A percentile compares a stretch with the other conserved stretches of the same genome.
phyloP scores from a whole-genome alignment of 2,329 filamentous ascomycete species.

The Hypoxylon sp. region DNA sequence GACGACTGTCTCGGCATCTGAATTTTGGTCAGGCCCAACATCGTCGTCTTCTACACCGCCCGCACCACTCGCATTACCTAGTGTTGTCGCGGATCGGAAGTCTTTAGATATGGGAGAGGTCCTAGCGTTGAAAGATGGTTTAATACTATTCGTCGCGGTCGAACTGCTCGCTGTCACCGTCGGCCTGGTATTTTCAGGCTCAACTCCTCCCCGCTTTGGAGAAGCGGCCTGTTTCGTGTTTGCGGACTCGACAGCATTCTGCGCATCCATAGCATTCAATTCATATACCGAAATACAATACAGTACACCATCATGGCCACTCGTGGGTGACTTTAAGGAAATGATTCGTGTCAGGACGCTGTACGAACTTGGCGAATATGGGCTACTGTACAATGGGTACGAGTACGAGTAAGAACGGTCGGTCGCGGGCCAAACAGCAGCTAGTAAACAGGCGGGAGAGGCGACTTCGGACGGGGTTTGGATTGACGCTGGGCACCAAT shows the following conservation, averaged over 20 bases:
- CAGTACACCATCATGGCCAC: constrained; percentile 71
- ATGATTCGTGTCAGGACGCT: constrained; percentile 38
- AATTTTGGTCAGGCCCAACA: constrained; percentile 68
- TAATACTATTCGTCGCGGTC: constrained; percentile 42
- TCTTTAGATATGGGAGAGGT: constrained; percentile 50
- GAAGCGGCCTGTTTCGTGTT: constrained; percentile 70
- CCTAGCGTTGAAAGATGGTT: constrained; percentile 42
- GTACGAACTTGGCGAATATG: constrained; percentile 29
- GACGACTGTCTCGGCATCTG: constrained; percentile 79
- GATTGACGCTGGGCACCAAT: constrained; percentile 12
- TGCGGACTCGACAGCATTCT: constrained; percentile 74
- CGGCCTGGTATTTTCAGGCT: constrained; percentile 53
- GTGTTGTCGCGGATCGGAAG: constrained; percentile 45
- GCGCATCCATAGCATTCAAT: constrained; percentile 77
- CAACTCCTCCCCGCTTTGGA: constrained; percentile 59
- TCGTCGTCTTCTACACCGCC: constrained; percentile 57
- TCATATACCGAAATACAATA: constrained; percentile 60
- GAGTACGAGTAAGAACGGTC: constrained; percentile 38
- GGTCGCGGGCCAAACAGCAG: constrained; percentile 37
- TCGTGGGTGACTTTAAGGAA: constrained; percentile 52
- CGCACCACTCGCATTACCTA: constrained; percentile 45
- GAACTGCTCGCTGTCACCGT: constrained; percentile 45
- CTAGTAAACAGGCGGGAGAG: constrained; percentile 13
- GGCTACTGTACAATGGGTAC: constrained; percentile 34
- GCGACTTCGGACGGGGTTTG: constrained; percentile 17